Base-by-base conservation (phyloP, 2,329 filamentous ascomycete genomes). In the Blastomyces gilchristii region DNA sequence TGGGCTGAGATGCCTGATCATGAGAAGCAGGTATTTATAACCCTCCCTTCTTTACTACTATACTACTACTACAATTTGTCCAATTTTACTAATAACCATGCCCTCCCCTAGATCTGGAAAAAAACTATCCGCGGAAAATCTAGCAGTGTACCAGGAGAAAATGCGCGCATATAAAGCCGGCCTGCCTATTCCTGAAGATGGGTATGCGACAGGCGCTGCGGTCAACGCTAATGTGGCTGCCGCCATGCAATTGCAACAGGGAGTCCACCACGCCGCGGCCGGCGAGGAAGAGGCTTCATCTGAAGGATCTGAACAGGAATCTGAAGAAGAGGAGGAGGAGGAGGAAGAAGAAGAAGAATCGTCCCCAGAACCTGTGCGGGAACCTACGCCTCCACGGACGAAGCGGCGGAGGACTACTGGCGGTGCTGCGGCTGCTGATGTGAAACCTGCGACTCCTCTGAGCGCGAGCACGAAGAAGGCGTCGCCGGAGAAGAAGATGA, bases 1-100 rank as follows among this genome's bases (percentile, higher is more conserved):
- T 97, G 93, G 93, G 83, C 86, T 65, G 83, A 85, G 67, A 91
- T 97, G 87, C 80, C 80, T 7, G 82, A 87, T 1, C 77, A 80
- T 11, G 88, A 95, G 78, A 95, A 95, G 71, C 78, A 82, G 75
- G 85, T 87, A 74, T 41, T 56, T 57, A 22, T 22, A 34, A 22
- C 16, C 6, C 28, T 16, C 28, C 8, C 31, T 37, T 60, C 41
- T 52, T 3, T 34, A 12, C 18, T 47, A 31, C 31, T 31, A 31
- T 31, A 34, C 34, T 34, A 7, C 34, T 34, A 34, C 45, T 9
- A 6, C 45, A n/a, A 47, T 4, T 6, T 8, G 7, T 22, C n/a
- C 18, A 22, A 49, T 22, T 49, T 45, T 41, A 28, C 54, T 58
- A 41, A 57, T n/a, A 45, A 58, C 14, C 54, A 49, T 63, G 11